Conservation (phyloP, 2,329 filamentous ascomycete species). For the Cordyceps cicadae region DNA sequence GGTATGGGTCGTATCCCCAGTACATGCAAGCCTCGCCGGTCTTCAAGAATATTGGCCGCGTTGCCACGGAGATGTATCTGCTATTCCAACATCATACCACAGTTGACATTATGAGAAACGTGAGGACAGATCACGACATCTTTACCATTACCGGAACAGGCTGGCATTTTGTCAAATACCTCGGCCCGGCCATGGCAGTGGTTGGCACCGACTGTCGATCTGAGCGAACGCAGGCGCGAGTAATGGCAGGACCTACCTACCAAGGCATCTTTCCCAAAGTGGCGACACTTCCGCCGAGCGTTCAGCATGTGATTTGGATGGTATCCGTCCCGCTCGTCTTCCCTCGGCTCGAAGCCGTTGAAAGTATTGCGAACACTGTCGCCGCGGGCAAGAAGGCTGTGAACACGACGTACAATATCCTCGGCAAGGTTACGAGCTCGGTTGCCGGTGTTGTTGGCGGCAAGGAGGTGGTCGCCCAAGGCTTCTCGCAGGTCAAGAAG, state of each 20-base stretch:
- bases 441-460: slow-evolving; percentile 93
- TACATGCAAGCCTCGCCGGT: slow-evolving; percentile 98
- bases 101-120: slow-evolving; percentile 81
- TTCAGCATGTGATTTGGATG: slow-evolving; percentile 97
- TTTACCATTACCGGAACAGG: slow-evolving; percentile 96
- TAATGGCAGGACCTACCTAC: slow-evolving; percentile 93
- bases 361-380: slow-evolving; percentile 83
- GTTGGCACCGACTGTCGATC: slow-evolving; percentile 88
- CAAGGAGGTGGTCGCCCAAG: slow-evolving; percentile 84
- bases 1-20: slow-evolving; percentile 92
- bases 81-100: slow-evolving; percentile 98
- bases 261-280: slow-evolving; percentile 96
- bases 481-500: slow-evolving; percentile 92
- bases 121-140: slow-evolving; percentile 78
- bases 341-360: slow-evolving; percentile 81
- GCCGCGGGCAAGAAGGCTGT: slow-evolving; percentile 94
- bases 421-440: slow-evolving; percentile 90
- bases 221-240: slow-evolving; percentile 80
- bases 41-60: slow-evolving; percentile 95
- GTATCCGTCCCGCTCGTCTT: slow-evolving; percentile 85
- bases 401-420: slow-evolving; percentile 90
- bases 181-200: slow-evolving; percentile 83
- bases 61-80: slow-evolving; percentile 95
- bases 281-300: slow-evolving; percentile 77
- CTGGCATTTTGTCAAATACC: slow-evolving; percentile 97